These are phyloP conservation scores for Prunus kanzakura DNA, from an alignment of 306 rosid genomes.

Conservation along the genomic window DNA sequence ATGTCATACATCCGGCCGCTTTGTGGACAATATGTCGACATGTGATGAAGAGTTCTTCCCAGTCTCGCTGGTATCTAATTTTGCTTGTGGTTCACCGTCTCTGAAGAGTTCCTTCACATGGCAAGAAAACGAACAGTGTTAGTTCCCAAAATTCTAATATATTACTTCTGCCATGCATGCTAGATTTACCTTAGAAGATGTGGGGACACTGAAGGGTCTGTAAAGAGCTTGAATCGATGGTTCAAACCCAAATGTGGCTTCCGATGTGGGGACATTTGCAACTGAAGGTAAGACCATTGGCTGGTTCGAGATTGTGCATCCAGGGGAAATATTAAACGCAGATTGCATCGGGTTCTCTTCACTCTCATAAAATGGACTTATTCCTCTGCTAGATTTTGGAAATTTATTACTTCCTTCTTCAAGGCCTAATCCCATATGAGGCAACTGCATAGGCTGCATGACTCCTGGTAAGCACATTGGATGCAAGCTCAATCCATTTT, in stretches of 20 bases:
- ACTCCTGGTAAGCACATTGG: conserved; percentile 74
- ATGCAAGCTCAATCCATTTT: conserved; percentile 88
- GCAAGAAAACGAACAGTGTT: conserved; percentile 22
- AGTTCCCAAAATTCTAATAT: conserved; percentile 7
- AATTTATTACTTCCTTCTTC: conserved; percentile 42
- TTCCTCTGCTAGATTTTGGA: conserved; percentile 43
- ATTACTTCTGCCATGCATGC: not conserved
- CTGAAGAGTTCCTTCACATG: conserved; percentile 39
- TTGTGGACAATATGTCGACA: conserved; percentile 28
- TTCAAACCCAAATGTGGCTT: conserved; percentile 45
- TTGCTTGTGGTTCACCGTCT: conserved; percentile 33
- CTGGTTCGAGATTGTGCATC: conserved; percentile 44
- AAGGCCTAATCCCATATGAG: conserved; percentile 48
- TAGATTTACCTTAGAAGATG: conserved; percentile 36
- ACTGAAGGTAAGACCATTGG: conserved; percentile 37
- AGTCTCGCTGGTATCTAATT: conserved; percentile 36
- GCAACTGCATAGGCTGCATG: conserved; percentile 43
- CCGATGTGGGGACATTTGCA: conserved; percentile 33
- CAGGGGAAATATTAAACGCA: conserved; percentile 37
- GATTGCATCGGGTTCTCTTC: conserved; percentile 39
- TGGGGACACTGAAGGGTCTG: conserved; percentile 28
- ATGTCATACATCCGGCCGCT: conserved; percentile 19
- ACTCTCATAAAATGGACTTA: conserved; percentile 26
- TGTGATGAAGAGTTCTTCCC: conserved; percentile 41
- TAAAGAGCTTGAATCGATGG: conserved; percentile 39